These are phyloP conservation scores for Paramecium sexaurelia DNA, from an alignment of 73 alveolate species.

Conservation along the genomic window DNA sequence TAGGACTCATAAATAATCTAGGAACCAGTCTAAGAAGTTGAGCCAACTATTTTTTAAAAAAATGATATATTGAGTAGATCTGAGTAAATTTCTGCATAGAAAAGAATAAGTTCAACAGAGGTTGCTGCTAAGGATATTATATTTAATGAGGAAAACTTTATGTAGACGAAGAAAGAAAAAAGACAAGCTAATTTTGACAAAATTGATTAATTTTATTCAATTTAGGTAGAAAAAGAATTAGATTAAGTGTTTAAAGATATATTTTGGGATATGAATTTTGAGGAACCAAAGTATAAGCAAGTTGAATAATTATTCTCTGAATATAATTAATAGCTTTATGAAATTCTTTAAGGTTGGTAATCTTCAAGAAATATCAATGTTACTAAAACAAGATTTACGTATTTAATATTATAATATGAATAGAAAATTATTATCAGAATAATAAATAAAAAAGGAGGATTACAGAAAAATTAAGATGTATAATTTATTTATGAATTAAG, in stretches of 20 bases:
- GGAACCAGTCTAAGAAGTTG: not conserved
- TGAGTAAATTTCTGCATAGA: not conserved
- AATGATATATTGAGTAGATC: not conserved
- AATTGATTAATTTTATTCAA: not conserved
- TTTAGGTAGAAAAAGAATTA: not conserved
- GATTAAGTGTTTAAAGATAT: not conserved
- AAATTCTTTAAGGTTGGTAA: not conserved
- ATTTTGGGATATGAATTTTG: slow-evolving; percentile 8
- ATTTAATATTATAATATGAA: not conserved
- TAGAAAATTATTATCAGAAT: not conserved
- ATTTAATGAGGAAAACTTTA: slow-evolving; percentile 26
- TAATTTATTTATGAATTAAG: slow-evolving; percentile 34
- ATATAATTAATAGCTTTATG: not conserved
- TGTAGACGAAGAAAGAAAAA: not conserved
- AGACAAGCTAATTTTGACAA: not conserved
- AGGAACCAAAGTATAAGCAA: not conserved
- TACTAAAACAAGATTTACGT: not conserved
- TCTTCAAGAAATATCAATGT: not conserved
- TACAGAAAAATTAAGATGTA: slow-evolving; percentile 25
- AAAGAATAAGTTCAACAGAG: not conserved
- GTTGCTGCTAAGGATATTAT: not conserved
- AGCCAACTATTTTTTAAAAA: not conserved
- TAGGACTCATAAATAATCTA: not conserved
- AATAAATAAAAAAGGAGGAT: not conserved
- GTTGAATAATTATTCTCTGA: not conserved